Percentiles rank a stretch among this genome's conserved stretches.
Conservation (phyloP, 768 basidiomycete species). For the Lactarius sp. region DNA sequence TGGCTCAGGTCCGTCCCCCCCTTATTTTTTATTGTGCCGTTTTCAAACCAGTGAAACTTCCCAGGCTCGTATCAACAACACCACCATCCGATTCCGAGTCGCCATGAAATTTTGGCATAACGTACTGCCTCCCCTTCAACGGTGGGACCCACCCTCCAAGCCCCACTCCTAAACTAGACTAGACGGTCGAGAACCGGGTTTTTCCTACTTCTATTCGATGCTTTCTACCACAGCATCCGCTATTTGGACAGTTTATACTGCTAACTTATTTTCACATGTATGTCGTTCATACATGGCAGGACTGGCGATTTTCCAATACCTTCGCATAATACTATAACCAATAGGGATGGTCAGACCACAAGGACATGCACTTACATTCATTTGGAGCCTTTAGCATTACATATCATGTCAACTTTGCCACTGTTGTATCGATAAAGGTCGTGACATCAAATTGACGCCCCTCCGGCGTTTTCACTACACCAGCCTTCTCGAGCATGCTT, state of each 20-base stretch:
- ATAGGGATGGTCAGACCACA: neutral
- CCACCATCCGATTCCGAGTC: neutral
- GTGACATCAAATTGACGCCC: slow-evolving; percentile 37
- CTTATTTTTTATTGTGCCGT: neutral
- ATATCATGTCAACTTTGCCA: slow-evolving; percentile 16
- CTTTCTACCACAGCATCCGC: neutral
- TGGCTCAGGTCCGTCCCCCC: slow-evolving; percentile 54
- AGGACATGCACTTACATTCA: neutral
- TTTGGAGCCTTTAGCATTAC: neutral
- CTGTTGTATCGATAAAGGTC: slow-evolving; percentile 19
- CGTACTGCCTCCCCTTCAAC: neutral
- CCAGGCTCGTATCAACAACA: slow-evolving; percentile 7
- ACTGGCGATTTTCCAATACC: neutral
- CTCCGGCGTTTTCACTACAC: slow-evolving; percentile 56
- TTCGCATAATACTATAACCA: neutral
- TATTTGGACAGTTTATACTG: neutral
- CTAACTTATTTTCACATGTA: neutral
- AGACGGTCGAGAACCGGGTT: neutral
- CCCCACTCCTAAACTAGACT: neutral
- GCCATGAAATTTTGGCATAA: neutral
- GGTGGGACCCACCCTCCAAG: neutral
- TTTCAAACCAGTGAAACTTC: neutral
- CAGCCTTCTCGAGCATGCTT: slow-evolving; percentile 72
- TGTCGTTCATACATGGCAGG: neutral
- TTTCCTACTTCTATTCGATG: neutral